A percentile compares a stretch with the other conserved stretches of the same genome.
Evolutionary conservation across 1,284 basidiomycete species (phyloP).

Genomic region (Fomitopsis palustris): DNA sequence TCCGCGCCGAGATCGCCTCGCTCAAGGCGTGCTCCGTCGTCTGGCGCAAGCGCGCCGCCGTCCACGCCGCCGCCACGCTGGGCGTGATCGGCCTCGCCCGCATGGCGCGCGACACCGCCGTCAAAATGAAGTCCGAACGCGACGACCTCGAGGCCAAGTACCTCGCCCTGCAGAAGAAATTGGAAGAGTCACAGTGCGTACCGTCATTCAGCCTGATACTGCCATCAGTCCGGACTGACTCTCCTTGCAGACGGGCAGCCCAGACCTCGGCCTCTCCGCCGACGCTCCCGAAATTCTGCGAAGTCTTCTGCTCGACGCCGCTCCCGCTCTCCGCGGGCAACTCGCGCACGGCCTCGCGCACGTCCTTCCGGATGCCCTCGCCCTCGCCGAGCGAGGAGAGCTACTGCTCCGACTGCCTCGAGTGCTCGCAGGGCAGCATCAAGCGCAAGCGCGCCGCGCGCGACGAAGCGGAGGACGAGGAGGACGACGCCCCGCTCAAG

Average conservation of each 20-base stretch:
- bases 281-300: conserved; percentile 8
- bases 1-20: conserved; percentile 48
- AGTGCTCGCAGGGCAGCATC: conserved; percentile 17
- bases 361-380: conserved; percentile 21
- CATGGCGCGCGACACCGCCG: conserved; percentile 44
- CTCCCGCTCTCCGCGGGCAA: conserved; percentile 6
- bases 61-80: conserved; percentile 51
- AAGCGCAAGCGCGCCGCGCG: conserved; percentile 21
- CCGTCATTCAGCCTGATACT: not conserved
- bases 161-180: conserved; percentile 27
- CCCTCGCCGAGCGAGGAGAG: conserved; percentile 24
- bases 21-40: conserved; percentile 44
- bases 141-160: conserved; percentile 38
- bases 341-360: conserved; percentile 10
- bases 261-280: conserved; percentile 4
- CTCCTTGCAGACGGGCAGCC: conserved; percentile 8
- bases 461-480: conserved; percentile 5
- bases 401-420: conserved; percentile 29
- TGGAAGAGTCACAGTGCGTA: conserved; percentile 22
- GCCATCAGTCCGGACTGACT: conserved; percentile 2
- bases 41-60: conserved; percentile 56
- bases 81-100: conserved; percentile 49
- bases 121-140: conserved; percentile 41
- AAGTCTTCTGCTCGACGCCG: conserved; percentile 9
- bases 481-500: conserved; percentile 17